These are phyloP conservation scores for Umbelopsis ramanniana DNA, from an alignment of 192 early-diverging fungal species.

Conservation along the genomic window DNA sequence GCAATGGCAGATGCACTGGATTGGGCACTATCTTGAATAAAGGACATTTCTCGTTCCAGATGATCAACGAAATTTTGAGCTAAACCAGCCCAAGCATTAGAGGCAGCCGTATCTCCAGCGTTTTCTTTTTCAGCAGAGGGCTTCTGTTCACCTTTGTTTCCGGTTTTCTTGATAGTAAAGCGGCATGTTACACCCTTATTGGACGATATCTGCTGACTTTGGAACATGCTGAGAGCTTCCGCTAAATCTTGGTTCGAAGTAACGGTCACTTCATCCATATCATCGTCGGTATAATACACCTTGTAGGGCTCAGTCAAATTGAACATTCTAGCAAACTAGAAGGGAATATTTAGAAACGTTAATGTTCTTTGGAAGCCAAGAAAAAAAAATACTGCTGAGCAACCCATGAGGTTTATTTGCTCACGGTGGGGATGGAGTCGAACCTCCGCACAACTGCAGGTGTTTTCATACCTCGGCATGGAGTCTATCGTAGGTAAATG, in stretches of 20 bases:
- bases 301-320: conserved; percentile 4
- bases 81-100: conserved; percentile 24
- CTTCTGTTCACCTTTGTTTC: conserved; percentile 1
- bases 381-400: too few species aligned
- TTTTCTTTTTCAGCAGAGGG: not conserved
- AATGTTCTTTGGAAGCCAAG: too few species aligned
- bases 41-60: conserved; percentile 15
- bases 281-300: conserved; percentile 4
- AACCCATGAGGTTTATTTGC: too few species aligned
- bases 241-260: conserved; percentile 19
- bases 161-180: conserved; percentile 3
- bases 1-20: conserved; percentile 14
- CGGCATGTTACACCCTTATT: conserved; percentile 7
- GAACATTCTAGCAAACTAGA: conserved; percentile 15
- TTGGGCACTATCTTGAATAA: conserved; percentile 8
- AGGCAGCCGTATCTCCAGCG: not conserved
- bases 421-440: not conserved
- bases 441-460: not conserved
- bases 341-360: not conserved
- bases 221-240: conserved; percentile 9
- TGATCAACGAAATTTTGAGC: conserved; percentile 21
- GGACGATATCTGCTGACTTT: not conserved
- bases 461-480: not conserved
- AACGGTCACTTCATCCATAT: conserved; percentile 6
- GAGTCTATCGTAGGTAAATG: conserved; percentile 1